Conservation (phyloP, 768 basidiomycete species). For the Guyanaporus albipodus region DNA sequence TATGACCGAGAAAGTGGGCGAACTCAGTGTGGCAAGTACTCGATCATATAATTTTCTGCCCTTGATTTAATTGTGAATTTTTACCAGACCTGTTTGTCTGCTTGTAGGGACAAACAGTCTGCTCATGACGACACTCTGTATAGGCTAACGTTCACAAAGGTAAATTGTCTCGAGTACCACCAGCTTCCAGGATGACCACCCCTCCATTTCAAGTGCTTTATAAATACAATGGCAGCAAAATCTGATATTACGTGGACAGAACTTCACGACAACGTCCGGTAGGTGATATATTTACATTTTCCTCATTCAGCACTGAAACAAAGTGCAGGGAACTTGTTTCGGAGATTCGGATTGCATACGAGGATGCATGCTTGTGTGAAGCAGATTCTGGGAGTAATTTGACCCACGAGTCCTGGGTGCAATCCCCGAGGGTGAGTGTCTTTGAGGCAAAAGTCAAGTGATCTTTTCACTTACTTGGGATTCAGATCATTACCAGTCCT, state of each 20-base stretch:
- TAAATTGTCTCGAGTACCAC: background rate
- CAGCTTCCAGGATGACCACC: background rate
- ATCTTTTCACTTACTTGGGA: background rate
- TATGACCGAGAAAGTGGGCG: slow-evolving; percentile 4
- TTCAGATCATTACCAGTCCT: slow-evolving; percentile 12
- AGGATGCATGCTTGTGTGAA: background rate
- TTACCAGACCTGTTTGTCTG: slow-evolving; percentile 24
- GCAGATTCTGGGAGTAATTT: background rate
- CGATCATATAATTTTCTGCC: background rate
- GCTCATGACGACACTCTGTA: slow-evolving; percentile 22
- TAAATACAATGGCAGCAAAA: slow-evolving; percentile 9
- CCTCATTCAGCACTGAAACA: background rate
- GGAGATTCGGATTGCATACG: slow-evolving; percentile 12
- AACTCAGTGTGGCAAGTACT: slow-evolving; percentile 18
- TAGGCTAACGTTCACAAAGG: slow-evolving; percentile 25
- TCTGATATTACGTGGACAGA: slow-evolving; percentile 18
- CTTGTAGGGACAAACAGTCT: slow-evolving; percentile 23
- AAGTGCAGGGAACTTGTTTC: slow-evolving; percentile 9
- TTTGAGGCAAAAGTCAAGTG: background rate
- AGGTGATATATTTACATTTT: background rate
- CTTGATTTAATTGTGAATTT: background rate
- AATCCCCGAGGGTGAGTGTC: slow-evolving; percentile 22
- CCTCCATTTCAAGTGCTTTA: slow-evolving; percentile 14
- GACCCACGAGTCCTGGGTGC: slow-evolving; percentile 3
- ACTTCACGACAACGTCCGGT: slow-evolving; percentile 18